Base-by-base conservation (phyloP, 306 rosid genomes). In the Parietaria judaica region DNA sequence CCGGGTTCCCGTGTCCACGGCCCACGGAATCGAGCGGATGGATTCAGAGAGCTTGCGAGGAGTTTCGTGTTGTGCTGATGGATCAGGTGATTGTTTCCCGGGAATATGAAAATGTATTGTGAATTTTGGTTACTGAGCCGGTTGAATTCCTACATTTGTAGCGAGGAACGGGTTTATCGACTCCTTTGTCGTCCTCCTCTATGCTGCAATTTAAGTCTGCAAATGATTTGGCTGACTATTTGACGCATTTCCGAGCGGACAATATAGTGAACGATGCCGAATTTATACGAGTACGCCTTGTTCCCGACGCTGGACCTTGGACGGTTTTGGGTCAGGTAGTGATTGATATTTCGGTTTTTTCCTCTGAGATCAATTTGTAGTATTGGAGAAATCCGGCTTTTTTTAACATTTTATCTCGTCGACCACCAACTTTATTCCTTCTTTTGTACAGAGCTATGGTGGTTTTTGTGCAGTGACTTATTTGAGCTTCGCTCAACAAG, bases 151-250 rank as follows among this genome's bases (percentile, higher is more conserved):
- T 68, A 14, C 69, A 51, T 67, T 72, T 84, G 77, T 88, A 92
- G 98, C 88, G 98, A 54, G 96, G 98, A 77, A 86, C 98, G 63
- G 98, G 96, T 66, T 86, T 88, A 78, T 92, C 98, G 7, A 92
- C 94, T 77, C 81, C 98, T 72, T 74, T 88, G 86, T 76, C 86
- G 6, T 75, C 80, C 72, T 92, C 98, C 36, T 88, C 98, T 35
- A 84, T 88, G 96, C 72, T 46, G 14, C 98, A 92, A 73, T 82
- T 88, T 62, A 78, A 74, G 78, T 82, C 81, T 53, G 85, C 84
- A n/a, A 79, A 75, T 64, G 75, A 79, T 55, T 65, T 88, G 66
- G 94, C 64, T 46, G 77, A 80, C 64, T 86, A 84, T 76, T 61
- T 92, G 49, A 84, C 78, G 64, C 72, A 92, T 74, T 88, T 92